Evolutionary conservation across 192 early-diverging fungal species (phyloP).

Genomic region (Paraglomus brasilianum): DNA sequence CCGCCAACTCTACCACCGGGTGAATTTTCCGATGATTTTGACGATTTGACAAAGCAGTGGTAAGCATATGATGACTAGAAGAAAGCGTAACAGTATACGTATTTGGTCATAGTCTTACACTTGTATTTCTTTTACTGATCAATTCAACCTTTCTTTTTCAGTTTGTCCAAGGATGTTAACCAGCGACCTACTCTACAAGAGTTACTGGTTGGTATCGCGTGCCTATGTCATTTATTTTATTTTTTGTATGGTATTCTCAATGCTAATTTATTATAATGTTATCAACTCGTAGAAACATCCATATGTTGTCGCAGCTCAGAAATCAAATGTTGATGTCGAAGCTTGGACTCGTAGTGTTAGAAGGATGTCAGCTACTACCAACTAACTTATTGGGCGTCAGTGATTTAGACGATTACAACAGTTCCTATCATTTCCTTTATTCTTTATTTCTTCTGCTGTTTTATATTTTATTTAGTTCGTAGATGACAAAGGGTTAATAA

Average conservation of each 20-base stretch:
- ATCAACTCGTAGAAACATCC: conserved; percentile 48
- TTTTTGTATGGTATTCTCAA: background rate
- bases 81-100: conserved; percentile 4
- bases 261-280: conserved; percentile 5
- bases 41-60: conserved; percentile 76
- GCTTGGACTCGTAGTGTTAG: conserved; percentile 24
- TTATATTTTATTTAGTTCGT: no score
- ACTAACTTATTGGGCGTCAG: no score
- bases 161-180: conserved; percentile 56
- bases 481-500: no score
- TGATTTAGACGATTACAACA: no score
- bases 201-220: conserved; percentile 50
- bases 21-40: conserved; percentile 73
- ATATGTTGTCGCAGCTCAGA: conserved; percentile 33
- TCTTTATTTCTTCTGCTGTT: no score
- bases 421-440: no score
- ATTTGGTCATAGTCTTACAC: conserved; percentile 11
- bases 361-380: background rate
- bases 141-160: conserved; percentile 26
- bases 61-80: conserved; percentile 35
- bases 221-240: background rate
- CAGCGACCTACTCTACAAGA: conserved; percentile 64
- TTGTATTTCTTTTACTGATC: conserved; percentile 7
- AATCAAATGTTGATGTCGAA: conserved; percentile 30
- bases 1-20: conserved; percentile 74